Conservation (phyloP, 202 grass and related monocot species). For the Schoenoplectus triqueter region DNA sequence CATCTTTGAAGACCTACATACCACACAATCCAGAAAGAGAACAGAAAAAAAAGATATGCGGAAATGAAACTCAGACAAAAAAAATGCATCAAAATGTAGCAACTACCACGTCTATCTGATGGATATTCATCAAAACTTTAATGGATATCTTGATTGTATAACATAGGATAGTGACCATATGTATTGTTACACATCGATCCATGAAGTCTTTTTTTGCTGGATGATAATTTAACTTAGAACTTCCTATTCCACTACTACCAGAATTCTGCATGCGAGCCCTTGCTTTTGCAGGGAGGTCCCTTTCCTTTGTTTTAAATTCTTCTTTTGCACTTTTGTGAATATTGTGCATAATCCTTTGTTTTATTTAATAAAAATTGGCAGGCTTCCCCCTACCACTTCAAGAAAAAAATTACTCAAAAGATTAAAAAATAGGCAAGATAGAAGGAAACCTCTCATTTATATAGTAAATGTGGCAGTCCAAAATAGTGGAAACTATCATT, state of each 20-base stretch:
- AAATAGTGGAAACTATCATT: neutral
- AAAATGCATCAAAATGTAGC: conserved; percentile 29
- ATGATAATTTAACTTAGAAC: no score
- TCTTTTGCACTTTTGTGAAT: no score
- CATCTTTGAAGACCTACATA: conserved; percentile 75
- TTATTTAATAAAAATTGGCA: no score
- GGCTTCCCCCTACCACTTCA: no score
- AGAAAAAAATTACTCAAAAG: neutral
- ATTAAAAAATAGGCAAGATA: neutral
- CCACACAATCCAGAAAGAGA: conserved; percentile 20
- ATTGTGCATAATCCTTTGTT: no score
- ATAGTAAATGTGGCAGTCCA: neutral
- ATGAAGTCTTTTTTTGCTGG: no score
- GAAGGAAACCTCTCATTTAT: neutral
- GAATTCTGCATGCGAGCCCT: no score
- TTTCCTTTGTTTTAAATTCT: no score
- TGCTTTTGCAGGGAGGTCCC: no score
- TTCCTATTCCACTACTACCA: no score
- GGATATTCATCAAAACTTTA: neutral
- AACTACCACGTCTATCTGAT: neutral
- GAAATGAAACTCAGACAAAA: conserved; percentile 18
- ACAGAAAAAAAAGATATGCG: neutral
- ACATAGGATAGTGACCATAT: neutral
- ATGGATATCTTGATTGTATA: neutral
- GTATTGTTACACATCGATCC: no score